These are phyloP conservation scores for Oleoguttula mirabilis DNA, from an alignment of 495 filamentous ascomycete genomes.

Conservation along the genomic window DNA sequence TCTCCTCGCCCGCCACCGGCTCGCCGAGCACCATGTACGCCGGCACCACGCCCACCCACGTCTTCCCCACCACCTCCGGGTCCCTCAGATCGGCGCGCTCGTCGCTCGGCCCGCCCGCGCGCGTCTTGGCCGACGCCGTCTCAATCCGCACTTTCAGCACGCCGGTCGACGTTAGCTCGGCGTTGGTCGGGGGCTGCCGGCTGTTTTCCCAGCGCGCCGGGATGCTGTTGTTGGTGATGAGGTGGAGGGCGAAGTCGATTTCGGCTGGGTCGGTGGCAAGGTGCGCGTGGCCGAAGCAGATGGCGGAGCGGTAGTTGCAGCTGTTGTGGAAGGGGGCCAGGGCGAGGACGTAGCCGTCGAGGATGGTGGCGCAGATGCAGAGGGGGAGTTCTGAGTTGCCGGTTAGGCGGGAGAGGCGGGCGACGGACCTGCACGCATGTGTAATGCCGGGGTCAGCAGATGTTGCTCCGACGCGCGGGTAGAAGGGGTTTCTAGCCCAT, in stretches of 20 bases:
- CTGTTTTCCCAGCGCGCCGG: conserved; percentile 56
- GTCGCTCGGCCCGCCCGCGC: conserved; percentile 56
- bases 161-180: conserved; percentile 67
- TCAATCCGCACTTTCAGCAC: conserved; percentile 59
- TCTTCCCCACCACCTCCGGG: conserved; percentile 43
- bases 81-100: conserved; percentile 52
- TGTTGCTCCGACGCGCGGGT: no score
- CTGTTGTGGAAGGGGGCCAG: conserved; percentile 69
- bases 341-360: conserved; percentile 66
- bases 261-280: conserved; percentile 41
- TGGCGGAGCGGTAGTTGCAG: conserved; percentile 80
- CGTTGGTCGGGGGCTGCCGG: conserved; percentile 48
- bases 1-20: conserved; percentile 53
- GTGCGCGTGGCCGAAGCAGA: conserved; percentile 62
- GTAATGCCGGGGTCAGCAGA: no score
- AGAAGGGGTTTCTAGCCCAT: no score
- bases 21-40: conserved; percentile 52
- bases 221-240: conserved; percentile 67
- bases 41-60: conserved; percentile 82
- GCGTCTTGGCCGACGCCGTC: conserved; percentile 68
- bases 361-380: conserved; percentile 53
- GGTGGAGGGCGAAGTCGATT: conserved; percentile 71
- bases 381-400: conserved; percentile 44
- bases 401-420: conserved; percentile 61
- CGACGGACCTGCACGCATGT: no score